Conservation (phyloP, 2,329 filamentous ascomycete species). For the Aspergillus phoenicis region DNA sequence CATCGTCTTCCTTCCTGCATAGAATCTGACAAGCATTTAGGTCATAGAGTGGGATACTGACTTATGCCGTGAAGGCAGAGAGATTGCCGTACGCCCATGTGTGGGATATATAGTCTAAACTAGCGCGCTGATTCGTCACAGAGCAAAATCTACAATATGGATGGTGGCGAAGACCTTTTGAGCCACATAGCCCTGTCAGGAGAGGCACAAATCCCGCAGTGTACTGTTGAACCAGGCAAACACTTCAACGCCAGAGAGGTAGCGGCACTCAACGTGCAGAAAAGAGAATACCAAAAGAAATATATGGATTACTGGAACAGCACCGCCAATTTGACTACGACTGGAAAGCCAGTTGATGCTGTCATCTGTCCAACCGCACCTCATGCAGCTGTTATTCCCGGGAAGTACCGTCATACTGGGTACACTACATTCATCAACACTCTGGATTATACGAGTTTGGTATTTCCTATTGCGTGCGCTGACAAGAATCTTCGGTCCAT, state of each 20-base stretch:
- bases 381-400: conserved; percentile 40
- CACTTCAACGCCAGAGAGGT: conserved; percentile 18
- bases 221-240: conserved; percentile 26
- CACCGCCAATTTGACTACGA: conserved; percentile 20
- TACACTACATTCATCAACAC: conserved; percentile 43
- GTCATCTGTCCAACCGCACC: conserved; percentile 45
- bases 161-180: conserved; percentile 37
- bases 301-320: conserved; percentile 34
- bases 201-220: conserved; percentile 43
- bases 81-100: neutral
- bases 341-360: conserved; percentile 36
- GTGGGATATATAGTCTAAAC: neutral
- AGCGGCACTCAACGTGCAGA: conserved; percentile 35
- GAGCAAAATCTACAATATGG: conserved; percentile 31
- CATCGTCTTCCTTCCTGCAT: rapidly evolving
- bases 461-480: conserved; percentile 49
- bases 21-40: neutral
- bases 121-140: neutral
- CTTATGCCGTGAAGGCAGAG: neutral
- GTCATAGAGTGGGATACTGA: neutral
- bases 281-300: conserved; percentile 38
- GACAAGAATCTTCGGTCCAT: conserved; percentile 35
- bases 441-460: conserved; percentile 47
- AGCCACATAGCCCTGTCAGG: conserved; percentile 33
- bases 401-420: conserved; percentile 29